These are phyloP conservation scores for Talaromyces wortmannii DNA, from an alignment of 495 filamentous ascomycete genomes.

Conservation along the genomic window DNA sequence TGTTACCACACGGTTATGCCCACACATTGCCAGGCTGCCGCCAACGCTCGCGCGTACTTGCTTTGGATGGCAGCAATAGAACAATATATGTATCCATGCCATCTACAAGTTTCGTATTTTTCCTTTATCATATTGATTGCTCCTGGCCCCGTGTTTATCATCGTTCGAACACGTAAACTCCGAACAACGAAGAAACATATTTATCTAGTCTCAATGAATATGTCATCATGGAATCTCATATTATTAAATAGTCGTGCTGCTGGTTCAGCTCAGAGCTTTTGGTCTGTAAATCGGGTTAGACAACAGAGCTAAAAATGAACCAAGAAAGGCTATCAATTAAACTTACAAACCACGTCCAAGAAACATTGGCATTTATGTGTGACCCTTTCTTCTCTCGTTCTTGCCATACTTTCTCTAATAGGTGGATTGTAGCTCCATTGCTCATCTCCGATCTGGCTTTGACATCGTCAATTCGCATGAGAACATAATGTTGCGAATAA, in stretches of 20 bases:
- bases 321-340: background rate
- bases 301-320: background rate
- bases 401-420: conserved; percentile 27
- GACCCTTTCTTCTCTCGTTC: conserved; percentile 17
- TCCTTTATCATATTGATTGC: background rate
- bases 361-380: conserved; percentile 20
- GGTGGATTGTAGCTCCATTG: conserved; percentile 14
- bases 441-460: conserved; percentile 23
- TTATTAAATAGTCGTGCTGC: conserved; percentile 21
- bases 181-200: background rate
- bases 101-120: background rate
- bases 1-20: background rate
- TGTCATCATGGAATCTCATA: conserved; percentile 3
- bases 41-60: background rate
- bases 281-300: conserved; percentile 11
- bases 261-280: conserved; percentile 6
- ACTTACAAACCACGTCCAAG: conserved; percentile 32
- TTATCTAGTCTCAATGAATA: background rate
- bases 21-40: background rate
- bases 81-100: background rate
- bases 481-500: conserved; percentile 27
- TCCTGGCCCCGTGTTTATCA: background rate
- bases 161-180: background rate
- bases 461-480: conserved; percentile 20
- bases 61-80: background rate